These are phyloP conservation scores for Polygonum aviculare DNA, from an alignment of 148 eudicot species.

Conservation along the genomic window DNA sequence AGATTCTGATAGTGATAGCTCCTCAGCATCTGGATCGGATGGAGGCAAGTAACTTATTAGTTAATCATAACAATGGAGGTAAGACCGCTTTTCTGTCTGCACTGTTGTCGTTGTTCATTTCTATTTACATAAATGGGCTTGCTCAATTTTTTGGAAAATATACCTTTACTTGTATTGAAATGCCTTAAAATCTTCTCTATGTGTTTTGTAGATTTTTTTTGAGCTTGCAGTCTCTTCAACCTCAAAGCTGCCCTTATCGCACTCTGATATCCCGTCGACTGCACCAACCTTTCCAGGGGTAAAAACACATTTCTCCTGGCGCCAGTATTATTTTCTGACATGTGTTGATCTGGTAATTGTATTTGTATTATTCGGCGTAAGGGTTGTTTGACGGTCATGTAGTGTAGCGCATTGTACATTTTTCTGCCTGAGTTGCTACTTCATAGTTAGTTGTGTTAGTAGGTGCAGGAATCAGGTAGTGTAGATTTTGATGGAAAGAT, in stretches of 20 bases:
- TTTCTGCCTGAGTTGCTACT: not conserved
- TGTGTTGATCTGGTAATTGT: not conserved
- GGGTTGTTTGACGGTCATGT: not conserved
- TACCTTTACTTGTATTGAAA: no score
- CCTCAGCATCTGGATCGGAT: constrained; percentile 55
- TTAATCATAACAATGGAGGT: constrained; percentile 1
- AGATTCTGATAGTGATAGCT: constrained; percentile 86
- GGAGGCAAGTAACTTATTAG: constrained; percentile 32
- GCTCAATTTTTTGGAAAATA: no score
- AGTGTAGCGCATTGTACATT: not conserved
- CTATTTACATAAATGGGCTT: not conserved
- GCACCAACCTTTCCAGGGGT: not conserved
- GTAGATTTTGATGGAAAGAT: not conserved
- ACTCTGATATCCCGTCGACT: not conserved
- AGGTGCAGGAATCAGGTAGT: not conserved
- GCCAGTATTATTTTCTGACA: not conserved
- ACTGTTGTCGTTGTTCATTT: not conserved
- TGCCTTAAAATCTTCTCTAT: no score
- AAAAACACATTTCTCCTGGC: not conserved
- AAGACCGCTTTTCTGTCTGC: not conserved
- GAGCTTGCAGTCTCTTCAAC: constrained; percentile 8
- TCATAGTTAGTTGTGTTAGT: not conserved
- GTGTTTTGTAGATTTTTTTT: not conserved
- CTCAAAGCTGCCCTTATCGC: not conserved
- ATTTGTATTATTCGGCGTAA: constrained; percentile 1